Conservation (phyloP, 2,329 filamentous ascomycete genomes). For the Phaeosphaeria sp. region DNA sequence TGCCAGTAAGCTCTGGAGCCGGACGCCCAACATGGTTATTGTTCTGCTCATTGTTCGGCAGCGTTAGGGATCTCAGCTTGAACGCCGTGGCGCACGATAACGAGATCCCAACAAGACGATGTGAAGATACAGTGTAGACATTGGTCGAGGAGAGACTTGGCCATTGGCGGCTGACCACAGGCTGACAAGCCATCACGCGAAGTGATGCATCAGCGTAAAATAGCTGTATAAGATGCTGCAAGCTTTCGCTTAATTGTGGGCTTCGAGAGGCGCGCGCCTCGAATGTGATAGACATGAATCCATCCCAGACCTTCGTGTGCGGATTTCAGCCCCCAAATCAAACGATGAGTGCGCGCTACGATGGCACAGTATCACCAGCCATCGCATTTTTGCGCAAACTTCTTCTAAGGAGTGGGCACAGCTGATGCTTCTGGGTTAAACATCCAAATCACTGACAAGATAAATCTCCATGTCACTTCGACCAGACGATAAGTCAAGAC, state of each 20-base stretch:
- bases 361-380: constrained; percentile 21
- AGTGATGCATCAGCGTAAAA: not conserved
- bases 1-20: not conserved
- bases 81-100: constrained; percentile 11
- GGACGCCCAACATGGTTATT: not conserved
- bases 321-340: constrained; percentile 19
- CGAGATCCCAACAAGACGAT: constrained; percentile 1
- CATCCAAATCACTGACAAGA: not conserved
- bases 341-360: constrained; percentile 4
- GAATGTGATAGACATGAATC: not conserved
- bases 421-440: not conserved
- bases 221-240: not conserved
- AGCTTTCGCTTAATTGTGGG: not conserved
- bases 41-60: not conserved
- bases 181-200: not conserved
- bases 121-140: not conserved
- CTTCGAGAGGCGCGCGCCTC: not conserved
- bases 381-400: constrained; percentile 18
- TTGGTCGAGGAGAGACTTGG: not conserved
- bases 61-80: not conserved
- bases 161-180: not conserved
- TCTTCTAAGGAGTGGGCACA: not conserved
- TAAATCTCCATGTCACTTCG: constrained; percentile 47
- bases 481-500: constrained; percentile 49
- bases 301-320: not conserved